A percentile compares a stretch with the other conserved stretches of the same genome.
Conservation (phyloP, 75 land plant species). For the Azolla pinnata region DNA sequence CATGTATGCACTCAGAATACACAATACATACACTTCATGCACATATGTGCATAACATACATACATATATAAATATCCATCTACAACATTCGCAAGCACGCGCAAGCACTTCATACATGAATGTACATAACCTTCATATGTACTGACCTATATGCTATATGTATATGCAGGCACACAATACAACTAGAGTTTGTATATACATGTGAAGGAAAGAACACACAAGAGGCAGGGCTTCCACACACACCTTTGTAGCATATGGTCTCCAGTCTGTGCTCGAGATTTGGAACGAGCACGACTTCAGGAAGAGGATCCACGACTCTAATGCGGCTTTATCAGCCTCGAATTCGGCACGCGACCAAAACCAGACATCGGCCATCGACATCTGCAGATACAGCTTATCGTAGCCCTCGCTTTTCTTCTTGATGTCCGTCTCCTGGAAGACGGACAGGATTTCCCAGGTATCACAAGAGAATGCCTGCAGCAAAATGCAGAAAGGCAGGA, state of each 20-base stretch:
- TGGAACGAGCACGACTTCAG: conserved; percentile 43
- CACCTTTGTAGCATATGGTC: conserved; percentile 55
- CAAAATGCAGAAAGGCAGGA: neutral
- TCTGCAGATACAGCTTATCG: conserved; percentile 30
- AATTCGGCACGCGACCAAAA: conserved; percentile 21
- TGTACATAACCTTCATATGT: neutral
- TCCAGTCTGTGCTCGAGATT: conserved; percentile 47
- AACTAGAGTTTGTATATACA: neutral
- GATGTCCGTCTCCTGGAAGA: conserved; percentile 31
- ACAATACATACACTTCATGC: neutral
- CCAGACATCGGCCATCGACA: conserved; percentile 51
- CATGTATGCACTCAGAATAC: neutral
- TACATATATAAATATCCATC: neutral
- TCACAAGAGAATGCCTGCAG: neutral
- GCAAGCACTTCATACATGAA: neutral
- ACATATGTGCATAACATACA: neutral
- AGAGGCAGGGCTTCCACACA: neutral
- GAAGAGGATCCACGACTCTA: conserved; percentile 32
- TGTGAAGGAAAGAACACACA: neutral
- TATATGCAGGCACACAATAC: neutral
- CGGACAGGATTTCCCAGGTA: conserved; percentile 18
- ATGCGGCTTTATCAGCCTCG: conserved; percentile 13
- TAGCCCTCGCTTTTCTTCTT: conserved; percentile 47
- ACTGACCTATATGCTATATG: neutral
- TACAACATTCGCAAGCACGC: too few relatives aligned